Conservation (phyloP, 805 yeast genomes). For the Pichia phayaonensis region DNA sequence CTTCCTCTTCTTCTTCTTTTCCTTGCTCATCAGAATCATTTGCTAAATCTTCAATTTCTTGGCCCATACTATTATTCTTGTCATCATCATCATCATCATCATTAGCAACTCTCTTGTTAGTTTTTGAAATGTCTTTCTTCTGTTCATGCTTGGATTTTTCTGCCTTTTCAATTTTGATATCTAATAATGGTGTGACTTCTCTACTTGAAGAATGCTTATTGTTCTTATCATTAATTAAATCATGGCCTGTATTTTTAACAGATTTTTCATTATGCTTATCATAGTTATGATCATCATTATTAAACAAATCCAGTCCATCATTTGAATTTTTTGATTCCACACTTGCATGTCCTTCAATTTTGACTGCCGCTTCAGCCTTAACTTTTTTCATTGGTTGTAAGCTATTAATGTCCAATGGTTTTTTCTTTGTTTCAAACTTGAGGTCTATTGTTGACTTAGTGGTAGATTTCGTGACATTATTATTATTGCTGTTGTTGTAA, state of each 20-base stretch:
- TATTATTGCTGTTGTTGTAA: not conserved
- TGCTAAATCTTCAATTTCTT: not conserved
- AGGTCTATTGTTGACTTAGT: not conserved
- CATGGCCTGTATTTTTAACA: not conserved
- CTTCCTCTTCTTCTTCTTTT: not conserved
- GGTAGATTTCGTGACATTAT: not conserved
- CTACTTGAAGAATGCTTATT: not conserved
- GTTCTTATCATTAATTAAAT: not conserved
- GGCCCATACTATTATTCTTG: too few species aligned
- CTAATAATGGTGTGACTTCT: not conserved
- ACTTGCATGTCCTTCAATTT: not conserved
- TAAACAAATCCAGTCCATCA: not conserved
- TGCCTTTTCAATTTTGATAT: not conserved
- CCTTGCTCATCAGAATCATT: not conserved
- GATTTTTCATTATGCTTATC: not conserved
- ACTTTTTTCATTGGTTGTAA: conserved; percentile 6
- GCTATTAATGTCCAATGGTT: conserved; percentile 6
- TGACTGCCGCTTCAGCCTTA: not conserved
- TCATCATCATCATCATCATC: not conserved
- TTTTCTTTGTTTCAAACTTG: not conserved
- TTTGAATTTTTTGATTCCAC: not conserved
- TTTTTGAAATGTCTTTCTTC: not conserved
- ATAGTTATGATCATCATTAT: not conserved
- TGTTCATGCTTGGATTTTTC: not conserved
- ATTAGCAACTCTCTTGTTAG: not conserved